Percentiles rank a stretch among this genome's conserved stretches.
These are phyloP conservation scores for Apiospora sp. DNA, from an alignment of 2,329 filamentous ascomycete genomes.

Conservation along the genomic window DNA sequence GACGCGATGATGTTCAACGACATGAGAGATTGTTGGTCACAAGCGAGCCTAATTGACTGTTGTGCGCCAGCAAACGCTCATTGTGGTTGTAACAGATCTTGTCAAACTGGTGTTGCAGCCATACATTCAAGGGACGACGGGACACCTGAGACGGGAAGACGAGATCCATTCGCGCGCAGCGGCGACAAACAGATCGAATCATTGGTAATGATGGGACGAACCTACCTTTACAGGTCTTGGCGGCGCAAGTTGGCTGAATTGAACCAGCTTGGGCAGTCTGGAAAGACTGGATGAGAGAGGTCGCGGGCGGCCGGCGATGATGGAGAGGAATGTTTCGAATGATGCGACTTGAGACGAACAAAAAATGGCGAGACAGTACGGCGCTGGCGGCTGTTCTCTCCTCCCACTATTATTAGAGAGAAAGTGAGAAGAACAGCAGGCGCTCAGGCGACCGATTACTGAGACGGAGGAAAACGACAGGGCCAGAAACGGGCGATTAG, in stretches of 20 bases:
- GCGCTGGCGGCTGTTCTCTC: slow-evolving; percentile 13
- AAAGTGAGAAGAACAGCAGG: slow-evolving; percentile 19
- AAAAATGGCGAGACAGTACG: slow-evolving; percentile 32
- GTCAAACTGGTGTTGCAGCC: background rate
- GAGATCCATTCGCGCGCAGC: background rate
- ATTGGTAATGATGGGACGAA: background rate
- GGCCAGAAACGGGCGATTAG: slow-evolving; percentile 24
- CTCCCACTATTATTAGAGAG: slow-evolving; percentile 17
- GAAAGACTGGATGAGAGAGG: slow-evolving; percentile 35
- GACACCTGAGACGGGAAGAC: background rate
- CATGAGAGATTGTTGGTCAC: slow-evolving; percentile 16
- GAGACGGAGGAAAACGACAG: slow-evolving; percentile 16
- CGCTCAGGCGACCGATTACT: slow-evolving; percentile 15
- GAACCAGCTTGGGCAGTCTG: slow-evolving; percentile 19
- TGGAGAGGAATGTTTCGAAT: slow-evolving; percentile 38
- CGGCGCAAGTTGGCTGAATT: slow-evolving; percentile 14
- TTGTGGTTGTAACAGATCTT: slow-evolving; percentile 7
- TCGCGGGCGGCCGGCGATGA: slow-evolving; percentile 28
- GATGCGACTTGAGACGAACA: slow-evolving; percentile 36
- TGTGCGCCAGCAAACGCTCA: slow-evolving; percentile 9
- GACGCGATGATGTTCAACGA: slow-evolving; percentile 5
- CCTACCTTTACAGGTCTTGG: slow-evolving; percentile 10
- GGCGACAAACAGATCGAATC: slow-evolving; percentile 2
- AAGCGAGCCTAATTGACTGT: slow-evolving; percentile 13
- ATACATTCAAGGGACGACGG: background rate